These are phyloP conservation scores for Lachnellula arida DNA, from an alignment of 2,329 filamentous ascomycete genomes.

Conservation along the genomic window DNA sequence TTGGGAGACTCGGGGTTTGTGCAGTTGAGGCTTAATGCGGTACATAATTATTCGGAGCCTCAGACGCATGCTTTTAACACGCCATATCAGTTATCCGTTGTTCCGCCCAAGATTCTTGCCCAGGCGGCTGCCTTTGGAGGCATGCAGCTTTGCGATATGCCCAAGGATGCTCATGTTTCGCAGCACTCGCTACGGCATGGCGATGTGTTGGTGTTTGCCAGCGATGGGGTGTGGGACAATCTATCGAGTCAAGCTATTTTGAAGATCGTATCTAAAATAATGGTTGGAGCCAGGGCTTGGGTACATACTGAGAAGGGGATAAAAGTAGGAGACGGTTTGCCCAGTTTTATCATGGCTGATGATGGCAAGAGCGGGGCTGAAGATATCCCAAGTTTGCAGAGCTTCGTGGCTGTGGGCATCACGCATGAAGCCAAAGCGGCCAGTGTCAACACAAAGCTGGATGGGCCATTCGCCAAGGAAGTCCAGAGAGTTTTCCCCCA, in stretches of 20 bases:
- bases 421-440: slow-evolving; percentile 79
- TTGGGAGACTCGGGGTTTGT: slow-evolving; percentile 93
- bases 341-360: slow-evolving; percentile 46
- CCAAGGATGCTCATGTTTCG: slow-evolving; percentile 76
- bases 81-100: slow-evolving; percentile 86
- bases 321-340: slow-evolving; percentile 56
- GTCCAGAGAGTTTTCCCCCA: slow-evolving; percentile 82
- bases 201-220: slow-evolving; percentile 89
- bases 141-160: slow-evolving; percentile 73
- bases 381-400: slow-evolving; percentile 57
- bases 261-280: slow-evolving; percentile 69
- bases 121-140: slow-evolving; percentile 83
- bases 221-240: slow-evolving; percentile 95
- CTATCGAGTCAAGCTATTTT: slow-evolving; percentile 87
- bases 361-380: slow-evolving; percentile 33
- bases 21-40: slow-evolving; percentile 77
- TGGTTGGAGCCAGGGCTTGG: slow-evolving; percentile 75
- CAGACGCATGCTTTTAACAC: slow-evolving; percentile 99
- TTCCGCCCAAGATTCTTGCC: slow-evolving; percentile 72
- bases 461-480: slow-evolving; percentile 93
- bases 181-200: slow-evolving; percentile 77
- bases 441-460: slow-evolving; percentile 72
- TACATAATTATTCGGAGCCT: slow-evolving; percentile 75
- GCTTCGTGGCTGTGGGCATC: slow-evolving; percentile 72
- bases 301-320: slow-evolving; percentile 57